Conservation (phyloP, 78 protist species). For the Mantamonas sphyraenae region DNA sequence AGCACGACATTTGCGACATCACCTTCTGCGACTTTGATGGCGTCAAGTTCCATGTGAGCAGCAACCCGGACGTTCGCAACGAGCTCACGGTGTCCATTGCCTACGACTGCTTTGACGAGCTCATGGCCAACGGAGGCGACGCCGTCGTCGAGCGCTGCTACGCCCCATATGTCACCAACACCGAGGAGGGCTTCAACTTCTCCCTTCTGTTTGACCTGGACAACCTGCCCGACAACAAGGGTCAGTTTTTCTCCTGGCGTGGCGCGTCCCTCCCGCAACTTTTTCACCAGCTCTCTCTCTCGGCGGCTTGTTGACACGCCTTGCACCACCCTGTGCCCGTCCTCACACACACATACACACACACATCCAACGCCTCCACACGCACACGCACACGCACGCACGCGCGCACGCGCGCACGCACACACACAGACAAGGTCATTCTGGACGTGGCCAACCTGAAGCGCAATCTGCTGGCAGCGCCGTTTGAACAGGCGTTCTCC, state of each 20-base stretch:
- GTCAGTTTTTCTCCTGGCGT: too few species aligned
- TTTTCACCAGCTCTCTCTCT: neutral
- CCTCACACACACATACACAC: neutral
- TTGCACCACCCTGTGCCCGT: too few species aligned
- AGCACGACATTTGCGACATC: too few species aligned
- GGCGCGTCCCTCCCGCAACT: neutral
- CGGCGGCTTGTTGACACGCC: neutral
- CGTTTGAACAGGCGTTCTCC: constrained; percentile 47
- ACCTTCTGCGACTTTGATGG: constrained; percentile 83
- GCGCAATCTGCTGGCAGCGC: constrained; percentile 60
- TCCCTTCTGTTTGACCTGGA: neutral
- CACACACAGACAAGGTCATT: constrained; percentile 32
- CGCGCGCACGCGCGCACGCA: neutral
- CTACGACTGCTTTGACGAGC: constrained; percentile 7
- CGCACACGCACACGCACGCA: neutral
- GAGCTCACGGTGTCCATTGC: constrained; percentile 21
- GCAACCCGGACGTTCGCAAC: constrained; percentile 18
- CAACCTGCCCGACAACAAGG: neutral
- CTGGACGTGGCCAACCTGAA: constrained; percentile 40
- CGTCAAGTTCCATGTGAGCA: constrained; percentile 40
- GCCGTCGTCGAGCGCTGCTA: neutral
- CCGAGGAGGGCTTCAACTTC: constrained; percentile 8
- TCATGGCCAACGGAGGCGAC: neutral
- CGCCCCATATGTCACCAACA: neutral
- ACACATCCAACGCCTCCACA: neutral